Evolutionary conservation across 805 yeast species (phyloP).

Genomic region (Clavispora santaluciae): DNA sequence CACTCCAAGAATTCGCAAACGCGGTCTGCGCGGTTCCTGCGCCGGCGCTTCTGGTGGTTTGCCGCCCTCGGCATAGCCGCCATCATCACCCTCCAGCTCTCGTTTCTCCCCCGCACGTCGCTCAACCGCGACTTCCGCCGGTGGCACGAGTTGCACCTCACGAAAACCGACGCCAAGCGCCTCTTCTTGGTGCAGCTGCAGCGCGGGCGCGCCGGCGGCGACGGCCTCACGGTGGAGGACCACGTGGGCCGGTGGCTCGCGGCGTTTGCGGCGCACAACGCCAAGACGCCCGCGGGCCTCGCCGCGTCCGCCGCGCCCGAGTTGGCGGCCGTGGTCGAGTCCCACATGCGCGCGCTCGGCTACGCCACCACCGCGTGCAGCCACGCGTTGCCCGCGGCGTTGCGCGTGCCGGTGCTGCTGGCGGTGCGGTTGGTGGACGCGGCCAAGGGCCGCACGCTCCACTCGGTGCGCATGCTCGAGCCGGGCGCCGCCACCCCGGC

Average conservation of each 20-base stretch:
- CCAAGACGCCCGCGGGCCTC: slow-evolving; percentile 17
- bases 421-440: slow-evolving; percentile 21
- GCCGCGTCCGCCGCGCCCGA: slow-evolving; percentile 23
- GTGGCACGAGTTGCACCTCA: slow-evolving; percentile 59
- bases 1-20: not conserved
- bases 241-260: slow-evolving; percentile 23
- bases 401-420: slow-evolving; percentile 24
- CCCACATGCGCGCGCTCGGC: slow-evolving; percentile 25
- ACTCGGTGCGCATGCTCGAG: slow-evolving; percentile 23
- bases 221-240: slow-evolving; percentile 21
- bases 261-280: slow-evolving; percentile 24
- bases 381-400: slow-evolving; percentile 8
- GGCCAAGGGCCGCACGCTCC: slow-evolving; percentile 18
- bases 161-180: slow-evolving; percentile 67
- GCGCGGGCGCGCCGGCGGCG: slow-evolving; percentile 10
- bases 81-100: slow-evolving; percentile 53
- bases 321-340: slow-evolving; percentile 22
- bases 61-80: slow-evolving; percentile 47
- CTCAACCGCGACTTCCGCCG: slow-evolving; percentile 75
- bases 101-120: slow-evolving; percentile 82
- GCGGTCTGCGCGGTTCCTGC: not conserved
- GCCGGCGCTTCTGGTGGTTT: slow-evolving; percentile 39
- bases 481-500: slow-evolving; percentile 26
- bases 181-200: slow-evolving; percentile 38
- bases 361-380: slow-evolving; percentile 16